Conservation (phyloP, 225 moss, liverwort and hornwort species). For the Lunularia cruciata region DNA sequence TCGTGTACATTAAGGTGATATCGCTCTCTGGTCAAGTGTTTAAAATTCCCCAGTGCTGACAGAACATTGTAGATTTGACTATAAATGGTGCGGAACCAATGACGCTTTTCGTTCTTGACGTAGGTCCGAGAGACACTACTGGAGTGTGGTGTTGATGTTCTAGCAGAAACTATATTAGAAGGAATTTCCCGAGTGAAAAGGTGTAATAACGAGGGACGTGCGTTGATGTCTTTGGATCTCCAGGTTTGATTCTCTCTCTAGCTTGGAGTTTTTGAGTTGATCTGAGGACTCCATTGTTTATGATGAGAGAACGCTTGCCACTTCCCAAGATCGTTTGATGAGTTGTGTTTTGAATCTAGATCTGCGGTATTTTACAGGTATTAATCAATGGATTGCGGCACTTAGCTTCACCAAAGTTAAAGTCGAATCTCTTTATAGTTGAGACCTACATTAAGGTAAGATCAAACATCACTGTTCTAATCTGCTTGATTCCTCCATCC, state of each 20-base stretch:
- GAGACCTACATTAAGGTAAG: slow-evolving; percentile 91
- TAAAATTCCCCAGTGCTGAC: neutral
- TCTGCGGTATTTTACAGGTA: slow-evolving; percentile 49
- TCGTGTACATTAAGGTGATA: too few relatives aligned
- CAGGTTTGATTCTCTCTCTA: slow-evolving; percentile 51
- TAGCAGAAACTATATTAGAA: slow-evolving; percentile 89
- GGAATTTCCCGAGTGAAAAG: slow-evolving; percentile 83
- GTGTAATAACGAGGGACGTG: slow-evolving; percentile 98
- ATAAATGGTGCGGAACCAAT: too few relatives aligned
- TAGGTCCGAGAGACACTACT: slow-evolving; percentile 89
- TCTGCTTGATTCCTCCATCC: too few relatives aligned
- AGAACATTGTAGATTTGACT: neutral
- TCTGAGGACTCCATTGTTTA: neutral
- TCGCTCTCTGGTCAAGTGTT: neutral
- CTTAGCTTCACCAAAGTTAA: slow-evolving; percentile 78
- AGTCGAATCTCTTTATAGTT: slow-evolving; percentile 81
- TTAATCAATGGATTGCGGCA: slow-evolving; percentile 93
- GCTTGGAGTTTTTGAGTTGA: neutral
- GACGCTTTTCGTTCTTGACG: neutral
- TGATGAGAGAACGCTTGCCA: too few relatives aligned
- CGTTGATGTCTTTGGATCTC: slow-evolving; percentile 98
- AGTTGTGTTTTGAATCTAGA: too few relatives aligned
- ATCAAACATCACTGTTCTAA: too few relatives aligned
- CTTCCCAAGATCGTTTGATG: neutral
- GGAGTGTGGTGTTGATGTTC: slow-evolving; percentile 83